These are phyloP conservation scores for Trichocladium uniseriatum DNA, from an alignment of 495 filamentous ascomycete species.

Conservation along the genomic window DNA sequence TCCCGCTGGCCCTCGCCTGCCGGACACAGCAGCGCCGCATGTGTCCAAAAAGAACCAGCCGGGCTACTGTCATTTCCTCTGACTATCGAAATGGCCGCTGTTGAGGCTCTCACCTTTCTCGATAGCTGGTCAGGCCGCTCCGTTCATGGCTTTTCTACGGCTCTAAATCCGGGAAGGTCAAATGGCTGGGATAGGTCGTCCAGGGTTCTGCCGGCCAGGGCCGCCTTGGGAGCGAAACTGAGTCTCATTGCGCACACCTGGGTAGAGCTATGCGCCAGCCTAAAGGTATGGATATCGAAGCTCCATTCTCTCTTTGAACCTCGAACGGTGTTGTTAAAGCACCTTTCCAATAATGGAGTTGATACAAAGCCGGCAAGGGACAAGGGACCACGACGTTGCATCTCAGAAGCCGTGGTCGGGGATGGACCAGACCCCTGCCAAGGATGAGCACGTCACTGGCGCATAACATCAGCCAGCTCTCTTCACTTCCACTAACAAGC, in stretches of 20 bases:
- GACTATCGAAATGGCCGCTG: slow-evolving; percentile 38
- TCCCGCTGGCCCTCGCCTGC: slow-evolving; percentile 10
- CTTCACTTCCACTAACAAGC: slow-evolving; percentile 4
- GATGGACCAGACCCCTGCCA: too few species aligned
- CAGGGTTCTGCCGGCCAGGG: background rate
- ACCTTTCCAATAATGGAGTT: too few species aligned
- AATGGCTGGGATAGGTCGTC: slow-evolving; percentile 16
- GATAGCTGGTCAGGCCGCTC: slow-evolving; percentile 24
- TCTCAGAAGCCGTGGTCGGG: too few species aligned
- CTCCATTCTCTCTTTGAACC: background rate
- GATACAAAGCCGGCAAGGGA: too few species aligned
- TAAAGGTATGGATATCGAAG: slow-evolving; percentile 18
- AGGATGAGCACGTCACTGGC: background rate
- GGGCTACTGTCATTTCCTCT: slow-evolving; percentile 29
- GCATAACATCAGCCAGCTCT: background rate
- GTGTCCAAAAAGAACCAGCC: slow-evolving; percentile 26
- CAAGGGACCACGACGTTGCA: too few species aligned
- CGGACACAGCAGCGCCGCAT: slow-evolving; percentile 35
- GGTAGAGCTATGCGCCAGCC: slow-evolving; percentile 17
- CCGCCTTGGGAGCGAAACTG: slow-evolving; percentile 15
- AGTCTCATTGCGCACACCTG: slow-evolving; percentile 27
- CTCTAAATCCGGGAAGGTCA: slow-evolving; percentile 11
- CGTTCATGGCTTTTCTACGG: slow-evolving; percentile 17
- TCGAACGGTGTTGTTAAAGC: too few species aligned
- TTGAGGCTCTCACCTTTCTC: slow-evolving; percentile 27